Percentiles rank a stretch among this genome's conserved stretches.
Conservation (phyloP, 2,329 filamentous ascomycete species). For the Thermochaetoides dissita region DNA sequence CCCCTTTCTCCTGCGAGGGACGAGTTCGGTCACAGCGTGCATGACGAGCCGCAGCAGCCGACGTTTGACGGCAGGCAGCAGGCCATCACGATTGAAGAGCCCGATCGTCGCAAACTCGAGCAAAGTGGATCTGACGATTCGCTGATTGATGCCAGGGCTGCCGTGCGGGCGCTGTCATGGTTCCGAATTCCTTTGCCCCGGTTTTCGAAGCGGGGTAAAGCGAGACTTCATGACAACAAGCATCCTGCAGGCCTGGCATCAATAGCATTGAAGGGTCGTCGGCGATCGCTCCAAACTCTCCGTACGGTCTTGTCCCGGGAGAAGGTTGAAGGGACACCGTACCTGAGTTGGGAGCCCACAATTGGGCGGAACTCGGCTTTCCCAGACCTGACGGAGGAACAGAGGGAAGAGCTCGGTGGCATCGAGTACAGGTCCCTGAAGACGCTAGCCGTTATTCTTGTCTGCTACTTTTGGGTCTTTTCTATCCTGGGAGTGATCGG, state of each 20-base stretch:
- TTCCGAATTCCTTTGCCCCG: conserved; percentile 8
- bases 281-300: conserved; percentile 45
- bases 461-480: conserved; percentile 71
- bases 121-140: conserved; percentile 28
- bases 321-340: conserved; percentile 53
- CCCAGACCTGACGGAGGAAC: conserved; percentile 72
- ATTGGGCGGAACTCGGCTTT: conserved; percentile 89
- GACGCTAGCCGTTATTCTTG: conserved; percentile 64
- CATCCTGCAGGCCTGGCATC: too few relatives aligned
- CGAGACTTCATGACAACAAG: too few relatives aligned
- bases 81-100: conserved; percentile 56
- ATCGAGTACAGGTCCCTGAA: conserved; percentile 93
- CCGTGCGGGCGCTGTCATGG: conserved; percentile 25
- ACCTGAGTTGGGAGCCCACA: conserved; percentile 87
- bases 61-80: conserved; percentile 22
- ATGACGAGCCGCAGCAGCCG: conserved; percentile 12
- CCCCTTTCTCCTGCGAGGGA: conserved; percentile 1
- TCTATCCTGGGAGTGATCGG: conserved; percentile 62
- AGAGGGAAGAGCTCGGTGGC: conserved; percentile 86
- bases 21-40: conserved; percentile 20
- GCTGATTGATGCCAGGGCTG: conserved; percentile 28
- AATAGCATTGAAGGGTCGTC: conserved; percentile 12
- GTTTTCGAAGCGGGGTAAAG: conserved; percentile 11
- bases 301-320: conserved; percentile 41
- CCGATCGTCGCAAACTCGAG: conserved; percentile 29